Base-by-base conservation (phyloP, 2,329 filamentous ascomycete genomes). In the Fusarium pseudoanthophilum region DNA sequence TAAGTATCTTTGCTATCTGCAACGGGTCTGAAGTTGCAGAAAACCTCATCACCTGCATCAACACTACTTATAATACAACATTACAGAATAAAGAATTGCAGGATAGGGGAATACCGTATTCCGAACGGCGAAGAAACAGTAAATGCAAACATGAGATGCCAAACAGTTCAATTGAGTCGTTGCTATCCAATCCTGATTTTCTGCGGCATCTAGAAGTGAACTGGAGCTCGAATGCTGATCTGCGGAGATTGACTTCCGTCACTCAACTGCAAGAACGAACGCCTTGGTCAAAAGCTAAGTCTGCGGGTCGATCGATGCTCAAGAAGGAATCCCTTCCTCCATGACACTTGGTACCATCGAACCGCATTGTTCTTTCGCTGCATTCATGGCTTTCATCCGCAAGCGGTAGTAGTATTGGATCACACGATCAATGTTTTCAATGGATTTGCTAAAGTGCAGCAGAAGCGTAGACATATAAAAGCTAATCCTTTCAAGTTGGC, bases 371-470 rank as follows among this genome's bases (percentile, higher is more conserved):
- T 48, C 24, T 28, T 42, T 36, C 10, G 16, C 30, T 61, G 37
- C 21, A 37, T 21, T 30, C 42, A 58, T 51, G 21, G 26, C 28
- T 34, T 42, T 21, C 26, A 26, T 64, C 34, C 20, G n/a, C 28
- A 34, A 59, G n/a, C 24, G 32, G n/a, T 28, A 52, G 26, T 36
- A 7, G 20, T 53, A 39, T 39, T 39, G 14, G 10, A 21, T 60
- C 71, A 68, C 67, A 66, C 67, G 69, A 64, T 60, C 37, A 61
- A 15, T 48, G n/a, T 43, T 39, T 24, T 45, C 26, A 56, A 73
- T 57, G 26, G 42, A 49, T 43, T 30, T 32, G 36, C 43, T 26
- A 11, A 48, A 42, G 26, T 37, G 40, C 37, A 52, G 65, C 37
- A 24, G 56, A 28, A 28, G 37, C 36, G n/a, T 26, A 30, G 42